These are phyloP conservation scores for Tetradesmus obliquus DNA, from an alignment of 139 green algal species.

Conservation along the genomic window DNA sequence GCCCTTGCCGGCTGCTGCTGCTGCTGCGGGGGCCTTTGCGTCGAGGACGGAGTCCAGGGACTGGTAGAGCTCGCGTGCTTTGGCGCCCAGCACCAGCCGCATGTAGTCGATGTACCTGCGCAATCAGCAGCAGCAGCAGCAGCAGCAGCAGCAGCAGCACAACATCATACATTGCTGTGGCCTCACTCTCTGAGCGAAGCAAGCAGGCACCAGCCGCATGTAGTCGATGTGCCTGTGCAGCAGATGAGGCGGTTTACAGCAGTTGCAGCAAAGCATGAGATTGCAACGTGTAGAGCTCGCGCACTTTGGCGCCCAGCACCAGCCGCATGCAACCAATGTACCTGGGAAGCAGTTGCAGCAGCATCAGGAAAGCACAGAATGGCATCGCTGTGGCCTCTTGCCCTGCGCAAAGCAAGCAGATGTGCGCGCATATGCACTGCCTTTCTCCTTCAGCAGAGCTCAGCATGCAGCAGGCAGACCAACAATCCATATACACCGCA, in stretches of 20 bases:
- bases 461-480: too few species aligned
- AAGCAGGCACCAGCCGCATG: slow-evolving; percentile 44
- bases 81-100: slow-evolving; percentile 49
- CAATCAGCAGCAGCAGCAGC: not conserved
- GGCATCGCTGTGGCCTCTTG: too few species aligned
- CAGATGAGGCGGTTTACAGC: too few species aligned
- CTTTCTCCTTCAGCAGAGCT: too few species aligned
- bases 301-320: slow-evolving; percentile 54
- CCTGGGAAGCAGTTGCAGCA: not conserved
- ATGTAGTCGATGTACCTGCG: slow-evolving; percentile 50
- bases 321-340: slow-evolving; percentile 53
- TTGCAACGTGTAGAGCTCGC: slow-evolving; percentile 47
- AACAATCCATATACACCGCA: too few species aligned
- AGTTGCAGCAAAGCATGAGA: too few species aligned
- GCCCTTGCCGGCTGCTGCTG: slow-evolving; percentile 2
- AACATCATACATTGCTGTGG: too few species aligned
- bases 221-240: slow-evolving; percentile 40
- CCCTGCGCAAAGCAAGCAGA: too few species aligned
- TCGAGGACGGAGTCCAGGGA: slow-evolving; percentile 51
- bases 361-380: too few species aligned
- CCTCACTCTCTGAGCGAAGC: too few species aligned
- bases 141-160: too few species aligned
- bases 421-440: too few species aligned
- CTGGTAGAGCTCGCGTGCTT: slow-evolving; percentile 60
- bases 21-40: not conserved